These are phyloP conservation scores for Fusarium sp. DNA, from an alignment of 2,329 filamentous ascomycete genomes.

Conservation along the genomic window DNA sequence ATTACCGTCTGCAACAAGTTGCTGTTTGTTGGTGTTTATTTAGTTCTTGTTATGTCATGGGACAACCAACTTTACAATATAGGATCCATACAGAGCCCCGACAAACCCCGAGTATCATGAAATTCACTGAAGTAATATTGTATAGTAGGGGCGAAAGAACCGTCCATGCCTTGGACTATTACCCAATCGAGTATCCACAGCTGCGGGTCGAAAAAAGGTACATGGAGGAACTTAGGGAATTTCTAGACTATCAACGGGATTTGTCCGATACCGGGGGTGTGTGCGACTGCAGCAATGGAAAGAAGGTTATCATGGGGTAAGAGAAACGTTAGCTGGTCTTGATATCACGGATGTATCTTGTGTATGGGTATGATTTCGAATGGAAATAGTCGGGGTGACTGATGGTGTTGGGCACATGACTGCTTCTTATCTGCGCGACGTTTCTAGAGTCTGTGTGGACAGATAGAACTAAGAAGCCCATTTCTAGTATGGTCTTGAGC, in stretches of 20 bases:
- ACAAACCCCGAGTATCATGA: conserved; percentile 33
- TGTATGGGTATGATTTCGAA: conserved; percentile 1
- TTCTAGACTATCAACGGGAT: conserved; percentile 5
- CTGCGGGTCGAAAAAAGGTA: conserved; percentile 29
- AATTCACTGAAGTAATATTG: conserved; percentile 5
- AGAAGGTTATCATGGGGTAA: conserved; percentile 28
- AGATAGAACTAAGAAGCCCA: background rate
- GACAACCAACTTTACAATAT: conserved; percentile 26
- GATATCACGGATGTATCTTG: conserved; percentile 23
- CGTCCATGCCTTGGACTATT: conserved; percentile 26
- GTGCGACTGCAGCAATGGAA: conserved; percentile 15
- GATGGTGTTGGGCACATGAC: conserved; percentile 11
- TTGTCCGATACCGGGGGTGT: conserved; percentile 41
- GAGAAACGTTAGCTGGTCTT: conserved; percentile 27
- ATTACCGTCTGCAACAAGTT: conserved; percentile 4
- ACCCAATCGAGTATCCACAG: conserved; percentile 43
- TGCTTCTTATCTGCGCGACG: background rate
- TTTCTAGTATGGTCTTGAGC: background rate
- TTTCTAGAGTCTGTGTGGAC: background rate
- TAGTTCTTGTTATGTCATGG: conserved; percentile 38
- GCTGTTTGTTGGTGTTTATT: conserved; percentile 5
- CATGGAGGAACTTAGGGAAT: conserved; percentile 26
- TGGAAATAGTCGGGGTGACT: conserved; percentile 1
- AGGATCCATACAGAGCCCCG: conserved; percentile 30
- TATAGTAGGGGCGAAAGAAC: background rate